phyloP scores from a whole-genome alignment of 495 filamentous ascomycete species.

The Penicillium verhagenii region DNA sequence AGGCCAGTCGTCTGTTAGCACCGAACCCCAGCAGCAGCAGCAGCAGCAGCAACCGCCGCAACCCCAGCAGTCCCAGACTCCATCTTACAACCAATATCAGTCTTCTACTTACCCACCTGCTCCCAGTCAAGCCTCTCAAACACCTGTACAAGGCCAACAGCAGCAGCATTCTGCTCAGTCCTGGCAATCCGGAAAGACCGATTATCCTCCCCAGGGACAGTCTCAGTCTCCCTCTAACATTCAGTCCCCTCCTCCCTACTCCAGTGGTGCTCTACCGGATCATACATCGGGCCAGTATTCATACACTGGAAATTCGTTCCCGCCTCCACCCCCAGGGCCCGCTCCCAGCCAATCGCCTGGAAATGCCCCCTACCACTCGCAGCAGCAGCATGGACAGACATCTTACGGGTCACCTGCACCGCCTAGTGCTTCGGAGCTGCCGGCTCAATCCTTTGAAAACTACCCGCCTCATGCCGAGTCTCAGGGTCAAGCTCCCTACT shows the following conservation, averaged over 20 bases:
- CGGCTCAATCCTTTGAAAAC: conserved; percentile 4
- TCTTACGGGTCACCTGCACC: conserved; percentile 11
- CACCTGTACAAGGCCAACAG: conserved; percentile 7
- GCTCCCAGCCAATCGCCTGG: conserved; percentile 29
- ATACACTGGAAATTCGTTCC: conserved; percentile 44
- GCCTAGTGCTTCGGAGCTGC: background rate
- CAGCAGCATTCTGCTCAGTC: conserved; percentile 2
- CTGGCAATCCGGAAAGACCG: background rate
- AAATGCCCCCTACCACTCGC: conserved; percentile 23
- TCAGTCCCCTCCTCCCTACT: conserved; percentile 2
- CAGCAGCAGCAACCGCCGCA: conserved; percentile 10
- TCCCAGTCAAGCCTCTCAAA: conserved; percentile 8
- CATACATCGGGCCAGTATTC: conserved; percentile 24
- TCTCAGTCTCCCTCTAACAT: background rate
- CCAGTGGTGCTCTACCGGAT: conserved; percentile 4
- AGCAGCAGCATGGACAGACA: conserved; percentile 12
- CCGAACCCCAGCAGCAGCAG: conserved; percentile 14
- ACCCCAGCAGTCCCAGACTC: conserved; percentile 4
- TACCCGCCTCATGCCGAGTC: conserved; percentile 12
- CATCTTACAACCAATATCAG: conserved; percentile 5
- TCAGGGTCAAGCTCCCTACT: conserved; percentile 18
- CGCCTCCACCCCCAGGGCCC: conserved; percentile 42
- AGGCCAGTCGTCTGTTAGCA: conserved; percentile 9
- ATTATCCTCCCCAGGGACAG: conserved; percentile 22
- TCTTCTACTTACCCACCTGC: conserved; percentile 4